phyloP scores from a whole-genome alignment of 106 monocot species.

The Cymbidium sinense region DNA sequence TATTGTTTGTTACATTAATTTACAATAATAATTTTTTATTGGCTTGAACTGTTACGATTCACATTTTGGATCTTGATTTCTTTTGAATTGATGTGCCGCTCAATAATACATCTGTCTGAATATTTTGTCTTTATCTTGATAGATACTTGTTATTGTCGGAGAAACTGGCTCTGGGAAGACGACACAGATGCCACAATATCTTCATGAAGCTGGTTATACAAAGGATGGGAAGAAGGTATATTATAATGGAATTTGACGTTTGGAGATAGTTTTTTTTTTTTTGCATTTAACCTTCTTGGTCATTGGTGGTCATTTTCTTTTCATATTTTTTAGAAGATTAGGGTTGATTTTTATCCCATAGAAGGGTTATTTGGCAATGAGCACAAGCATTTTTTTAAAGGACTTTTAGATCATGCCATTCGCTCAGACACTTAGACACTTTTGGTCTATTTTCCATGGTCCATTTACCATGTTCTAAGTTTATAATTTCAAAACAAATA shows the following conservation, averaged over 20 bases:
- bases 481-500: too few species aligned
- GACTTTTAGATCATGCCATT: too few species aligned
- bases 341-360: too few species aligned
- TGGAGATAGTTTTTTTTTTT: background rate
- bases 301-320: too few species aligned
- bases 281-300: too few species aligned
- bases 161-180: constrained; percentile 98
- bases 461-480: too few species aligned
- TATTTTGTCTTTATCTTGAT: constrained; percentile 7
- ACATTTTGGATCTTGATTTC: background rate
- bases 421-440: too few species aligned
- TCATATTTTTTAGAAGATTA: too few species aligned
- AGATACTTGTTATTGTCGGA: constrained; percentile 96
- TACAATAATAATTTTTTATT: background rate
- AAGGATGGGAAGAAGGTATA: constrained; percentile 34
- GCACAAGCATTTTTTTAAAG: too few species aligned
- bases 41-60: background rate
- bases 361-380: too few species aligned
- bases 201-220: constrained; percentile 84
- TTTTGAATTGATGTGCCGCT: background rate
- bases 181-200: constrained; percentile 96
- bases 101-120: background rate
- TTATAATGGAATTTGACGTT: background rate
- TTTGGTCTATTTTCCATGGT: too few species aligned
- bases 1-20: background rate